A percentile compares a stretch with the other conserved stretches of the same genome.
Conservation (phyloP, 768 basidiomycete species). For the Pholiota conissans region DNA sequence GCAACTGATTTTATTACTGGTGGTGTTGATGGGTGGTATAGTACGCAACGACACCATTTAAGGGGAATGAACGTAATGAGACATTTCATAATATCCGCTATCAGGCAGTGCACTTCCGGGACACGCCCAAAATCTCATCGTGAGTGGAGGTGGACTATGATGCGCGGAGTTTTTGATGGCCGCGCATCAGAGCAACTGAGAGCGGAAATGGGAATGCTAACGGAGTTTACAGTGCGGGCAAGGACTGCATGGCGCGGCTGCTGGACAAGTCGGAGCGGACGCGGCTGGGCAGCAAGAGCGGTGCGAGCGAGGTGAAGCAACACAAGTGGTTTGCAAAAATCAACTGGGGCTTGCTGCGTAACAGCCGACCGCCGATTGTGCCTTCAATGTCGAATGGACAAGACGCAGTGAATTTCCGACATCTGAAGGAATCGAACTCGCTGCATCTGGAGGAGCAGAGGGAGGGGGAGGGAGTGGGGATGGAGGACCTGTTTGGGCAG, state of each 20-base stretch:
- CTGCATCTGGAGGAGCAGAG: constrained; percentile 82
- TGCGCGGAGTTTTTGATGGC: constrained; percentile 29
- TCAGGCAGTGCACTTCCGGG: constrained; percentile 83
- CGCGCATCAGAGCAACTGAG: constrained; percentile 21
- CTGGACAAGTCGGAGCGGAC: constrained; percentile 91
- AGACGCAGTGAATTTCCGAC: constrained; percentile 89
- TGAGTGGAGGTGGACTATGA: constrained; percentile 30
- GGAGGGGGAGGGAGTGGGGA: constrained; percentile 35
- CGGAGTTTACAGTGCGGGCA: constrained; percentile 63
- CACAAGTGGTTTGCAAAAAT: constrained; percentile 98
- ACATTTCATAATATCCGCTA: constrained; percentile 96
- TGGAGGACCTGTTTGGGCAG: constrained; percentile 74
- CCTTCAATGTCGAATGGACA: constrained; percentile 74
- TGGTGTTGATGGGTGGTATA: constrained; percentile 31
- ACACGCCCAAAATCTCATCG: constrained; percentile 67
- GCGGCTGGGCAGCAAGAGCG: constrained; percentile 87
- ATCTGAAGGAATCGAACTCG: constrained; percentile 87
- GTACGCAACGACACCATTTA: constrained; percentile 99
- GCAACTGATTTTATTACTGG: constrained; percentile 24
- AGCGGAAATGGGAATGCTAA: constrained; percentile 5
- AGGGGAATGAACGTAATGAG: constrained; percentile 90
- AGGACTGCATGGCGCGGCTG: constrained; percentile 83
- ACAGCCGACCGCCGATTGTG: constrained; percentile 90
- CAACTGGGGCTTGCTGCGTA: constrained; percentile 94
- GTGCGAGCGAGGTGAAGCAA: constrained; percentile 97